Base-by-base conservation (phyloP, 1,284 basidiomycete species). In the Anthracocystis setariae region DNA sequence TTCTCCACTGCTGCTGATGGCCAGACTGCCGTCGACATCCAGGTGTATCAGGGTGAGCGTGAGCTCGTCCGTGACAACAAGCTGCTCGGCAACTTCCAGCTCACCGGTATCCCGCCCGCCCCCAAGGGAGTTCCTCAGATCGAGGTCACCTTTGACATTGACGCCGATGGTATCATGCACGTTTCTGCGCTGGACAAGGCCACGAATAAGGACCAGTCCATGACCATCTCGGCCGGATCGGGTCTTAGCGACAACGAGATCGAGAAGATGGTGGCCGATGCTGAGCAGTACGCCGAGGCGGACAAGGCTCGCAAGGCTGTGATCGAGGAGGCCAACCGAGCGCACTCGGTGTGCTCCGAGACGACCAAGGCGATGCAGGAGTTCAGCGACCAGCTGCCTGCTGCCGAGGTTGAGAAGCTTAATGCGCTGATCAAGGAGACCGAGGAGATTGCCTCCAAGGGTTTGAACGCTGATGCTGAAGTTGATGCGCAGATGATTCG, bases 71-170 rank as follows among this genome's bases (percentile, higher is more conserved):
- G 91, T 54, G 94, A 98, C 87, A 98, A 98, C 90, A 98, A 98
- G 87, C 86, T 98, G n/a, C 90, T 98, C 73, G 96, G 95, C 74
- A 96, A 97, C 87, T 98, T 98, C 90, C 94, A 97, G 87, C 91
- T 98, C 67, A 92, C 93, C 66, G 94, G 95, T 58, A 94, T 98
- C 71, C 95, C 95, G 42, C 95, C 95, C 39, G 95, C 94, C 15
- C 93, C 94, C 73, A 96, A 97, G 87, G 95, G 95, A 85, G 91
- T 98, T 65, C 95, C 95, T 76, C 95, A 98, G 85, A 94, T 98
- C 77, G 93, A 96, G 85, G 97, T 98, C 84, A 96, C 93, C 63
- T 98, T 98, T 83, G 95, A 98, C 85, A 97, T 98, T 73, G 94
- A 98, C 84, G 94, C 94, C 79, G 93, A 93, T 63, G 94, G 94